A percentile compares a stretch with the other conserved stretches of the same genome.
phyloP scores from a whole-genome alignment of 352 stramenopile genomes.

The Albugo laibachii region DNA sequence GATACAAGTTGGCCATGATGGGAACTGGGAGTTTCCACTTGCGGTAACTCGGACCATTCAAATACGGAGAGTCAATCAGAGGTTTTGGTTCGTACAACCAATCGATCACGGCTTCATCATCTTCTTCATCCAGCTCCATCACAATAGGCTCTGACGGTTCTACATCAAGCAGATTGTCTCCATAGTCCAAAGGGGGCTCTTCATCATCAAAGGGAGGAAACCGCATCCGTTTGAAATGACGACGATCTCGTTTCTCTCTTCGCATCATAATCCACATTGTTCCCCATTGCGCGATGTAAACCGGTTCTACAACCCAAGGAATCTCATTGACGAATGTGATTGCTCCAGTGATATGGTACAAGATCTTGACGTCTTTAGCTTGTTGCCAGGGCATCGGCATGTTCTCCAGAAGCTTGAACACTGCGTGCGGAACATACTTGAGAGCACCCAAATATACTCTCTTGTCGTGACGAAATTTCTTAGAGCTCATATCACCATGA shows the following conservation, averaged over 20 bases:
- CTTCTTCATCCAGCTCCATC: conserved; percentile 93
- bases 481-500: conserved; percentile 99
- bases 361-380: conserved; percentile 96
- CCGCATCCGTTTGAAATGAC: conserved; percentile 99
- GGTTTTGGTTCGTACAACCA: conserved; percentile 99
- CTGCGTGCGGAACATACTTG: conserved; percentile 98
- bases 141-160: conserved; percentile 91
- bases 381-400: conserved; percentile 99
- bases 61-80: conserved; percentile 79
- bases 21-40: conserved; percentile 93
- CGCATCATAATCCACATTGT: conserved; percentile 99
- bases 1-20: conserved; percentile 96
- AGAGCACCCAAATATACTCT: conserved; percentile 97
- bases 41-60: conserved; percentile 96
- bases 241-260: conserved; percentile 95
- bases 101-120: conserved; percentile 87
- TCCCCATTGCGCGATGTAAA: conserved; percentile 99
- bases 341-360: conserved; percentile 99
- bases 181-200: conserved; percentile 93
- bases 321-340: conserved; percentile 99
- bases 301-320: conserved; percentile 97
- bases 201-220: conserved; percentile 99
- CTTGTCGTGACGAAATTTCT: conserved; percentile 98
- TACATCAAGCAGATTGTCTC: conserved; percentile 94
- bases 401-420: conserved; percentile 99